Conservation (phyloP, 129 eudicot species). For the Rutidosis leptorrhynchoides region DNA sequence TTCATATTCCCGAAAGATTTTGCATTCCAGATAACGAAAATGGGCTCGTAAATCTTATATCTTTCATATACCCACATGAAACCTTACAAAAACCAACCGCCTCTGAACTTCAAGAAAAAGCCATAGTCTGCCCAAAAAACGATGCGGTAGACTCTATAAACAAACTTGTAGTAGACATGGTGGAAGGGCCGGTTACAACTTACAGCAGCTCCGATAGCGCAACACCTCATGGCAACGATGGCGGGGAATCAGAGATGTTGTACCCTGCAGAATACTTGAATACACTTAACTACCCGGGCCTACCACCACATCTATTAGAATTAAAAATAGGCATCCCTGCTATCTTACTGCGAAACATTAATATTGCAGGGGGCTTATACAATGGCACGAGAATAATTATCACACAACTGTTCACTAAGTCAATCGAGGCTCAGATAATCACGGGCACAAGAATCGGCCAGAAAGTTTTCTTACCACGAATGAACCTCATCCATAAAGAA, state of each 20-base stretch:
- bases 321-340: not conserved
- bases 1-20: not conserved
- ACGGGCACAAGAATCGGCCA: no score
- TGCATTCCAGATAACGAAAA: not conserved
- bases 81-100: not conserved
- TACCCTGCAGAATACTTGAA: conserved; percentile 1
- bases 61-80: not conserved
- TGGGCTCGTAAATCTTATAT: not conserved
- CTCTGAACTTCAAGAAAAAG: not conserved
- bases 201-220: not conserved
- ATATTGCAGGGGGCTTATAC: not conserved
- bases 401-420: not conserved
- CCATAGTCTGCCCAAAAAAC: conserved; percentile 2
- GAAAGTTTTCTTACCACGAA: no score
- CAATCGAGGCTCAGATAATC: no score
- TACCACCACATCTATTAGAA: not conserved
- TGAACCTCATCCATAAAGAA: no score
- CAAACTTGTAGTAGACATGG: not conserved
- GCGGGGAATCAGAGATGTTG: not conserved
- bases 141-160: not conserved
- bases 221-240: not conserved
- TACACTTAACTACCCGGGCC: not conserved
- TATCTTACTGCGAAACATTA: not conserved
- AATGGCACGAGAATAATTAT: not conserved
- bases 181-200: not conserved